Conservation (phyloP, 345 rosid species). For the Bruguiera sexangula region DNA sequence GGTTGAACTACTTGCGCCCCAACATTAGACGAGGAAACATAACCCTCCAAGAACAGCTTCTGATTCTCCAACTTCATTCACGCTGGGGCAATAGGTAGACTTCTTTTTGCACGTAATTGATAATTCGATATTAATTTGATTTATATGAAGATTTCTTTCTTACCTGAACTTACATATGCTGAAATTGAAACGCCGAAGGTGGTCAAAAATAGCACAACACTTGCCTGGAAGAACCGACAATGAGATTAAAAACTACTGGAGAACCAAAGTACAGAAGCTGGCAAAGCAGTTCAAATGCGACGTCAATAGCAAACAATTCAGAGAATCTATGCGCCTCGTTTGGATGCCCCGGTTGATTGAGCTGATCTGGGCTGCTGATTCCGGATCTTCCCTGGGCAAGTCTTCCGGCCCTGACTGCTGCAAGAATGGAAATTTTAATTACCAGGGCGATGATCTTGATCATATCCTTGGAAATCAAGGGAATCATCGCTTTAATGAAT, state of each 20-base stretch:
- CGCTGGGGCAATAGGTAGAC: conserved; percentile 89
- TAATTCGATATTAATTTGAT: background rate
- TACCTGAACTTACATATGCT: background rate
- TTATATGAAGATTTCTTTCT: background rate
- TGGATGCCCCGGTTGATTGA: conserved; percentile 86
- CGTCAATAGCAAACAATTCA: conserved; percentile 72
- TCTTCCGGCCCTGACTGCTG: conserved; percentile 12
- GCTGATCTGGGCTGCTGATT: conserved; percentile 52
- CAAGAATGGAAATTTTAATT: background rate
- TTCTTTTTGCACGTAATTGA: background rate
- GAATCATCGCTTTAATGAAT: background rate
- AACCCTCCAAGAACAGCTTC: conserved; percentile 73
- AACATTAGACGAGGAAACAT: conserved; percentile 82
- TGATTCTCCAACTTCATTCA: conserved; percentile 84
- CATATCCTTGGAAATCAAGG: conserved; percentile 5
- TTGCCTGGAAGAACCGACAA: conserved; percentile 94
- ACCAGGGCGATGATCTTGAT: background rate
- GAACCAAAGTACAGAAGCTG: conserved; percentile 88
- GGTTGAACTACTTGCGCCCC: conserved; percentile 86
- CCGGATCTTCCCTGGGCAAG: conserved; percentile 27
- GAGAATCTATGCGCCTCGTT: conserved; percentile 71
- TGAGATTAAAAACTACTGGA: conserved; percentile 95
- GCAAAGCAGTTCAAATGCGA: conserved; percentile 89
- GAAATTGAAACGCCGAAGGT: conserved; percentile 31
- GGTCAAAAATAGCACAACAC: conserved; percentile 86